Evolutionary conservation across 2,329 filamentous ascomycete species (phyloP).

Genomic region (Lecanicillium sp.): DNA sequence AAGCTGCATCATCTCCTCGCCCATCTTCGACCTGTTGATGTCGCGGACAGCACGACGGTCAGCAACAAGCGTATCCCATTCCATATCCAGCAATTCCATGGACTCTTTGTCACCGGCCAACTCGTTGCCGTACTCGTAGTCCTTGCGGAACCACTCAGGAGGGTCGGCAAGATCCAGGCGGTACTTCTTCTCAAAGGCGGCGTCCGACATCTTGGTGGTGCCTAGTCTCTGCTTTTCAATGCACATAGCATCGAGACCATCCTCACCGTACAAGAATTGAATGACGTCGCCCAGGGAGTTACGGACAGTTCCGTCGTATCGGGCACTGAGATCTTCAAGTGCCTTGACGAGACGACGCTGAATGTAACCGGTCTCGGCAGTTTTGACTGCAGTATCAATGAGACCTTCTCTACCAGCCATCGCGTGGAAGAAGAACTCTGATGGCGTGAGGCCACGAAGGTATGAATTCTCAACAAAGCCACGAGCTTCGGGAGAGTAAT

Average conservation of each 20-base stretch:
- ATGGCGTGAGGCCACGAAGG: constrained; percentile 86
- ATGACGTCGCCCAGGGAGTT: constrained; percentile 96
- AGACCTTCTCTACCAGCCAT: constrained; percentile 99
- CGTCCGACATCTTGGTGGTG: constrained; percentile 72
- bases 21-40: constrained; percentile 61
- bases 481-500: constrained; percentile 94
- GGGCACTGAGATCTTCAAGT: constrained; percentile 93
- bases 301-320: constrained; percentile 94
- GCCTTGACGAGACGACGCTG: constrained; percentile 98
- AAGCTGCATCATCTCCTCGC: constrained; percentile 81
- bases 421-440: constrained; percentile 99
- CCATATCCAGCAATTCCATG: constrained; percentile 79
- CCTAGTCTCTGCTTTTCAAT: constrained; percentile 93
- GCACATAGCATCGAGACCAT: constrained; percentile 85
- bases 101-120: constrained; percentile 82
- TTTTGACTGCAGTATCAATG: constrained; percentile 99
- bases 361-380: constrained; percentile 97
- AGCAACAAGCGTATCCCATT: constrained; percentile 72
- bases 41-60: constrained; percentile 70
- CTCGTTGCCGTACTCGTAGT: constrained; percentile 72
- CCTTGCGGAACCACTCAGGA: constrained; percentile 54
- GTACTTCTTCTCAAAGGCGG: constrained; percentile 74
- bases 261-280: constrained; percentile 96
- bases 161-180: constrained; percentile 64
- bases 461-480: constrained; percentile 99